phyloP scores from a whole-genome alignment of 1,284 basidiomycete species.

The Thecaphora thlaspeos region DNA sequence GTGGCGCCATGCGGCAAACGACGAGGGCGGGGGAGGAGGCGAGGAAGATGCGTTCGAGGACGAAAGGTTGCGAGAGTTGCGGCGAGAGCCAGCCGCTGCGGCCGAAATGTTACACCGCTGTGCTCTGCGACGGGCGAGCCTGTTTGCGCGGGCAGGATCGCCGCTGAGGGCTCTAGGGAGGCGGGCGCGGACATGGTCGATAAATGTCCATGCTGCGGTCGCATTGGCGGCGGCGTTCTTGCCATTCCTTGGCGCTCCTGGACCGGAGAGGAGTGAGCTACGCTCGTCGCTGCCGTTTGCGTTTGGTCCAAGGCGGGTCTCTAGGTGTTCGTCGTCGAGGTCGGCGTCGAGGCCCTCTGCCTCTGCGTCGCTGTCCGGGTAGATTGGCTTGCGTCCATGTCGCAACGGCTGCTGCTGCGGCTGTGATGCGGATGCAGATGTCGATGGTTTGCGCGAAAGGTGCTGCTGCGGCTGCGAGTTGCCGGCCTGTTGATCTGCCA shows the following conservation, averaged over 20 bases:
- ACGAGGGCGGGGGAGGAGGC: conserved; percentile 1
- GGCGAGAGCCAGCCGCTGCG: conserved; percentile 8
- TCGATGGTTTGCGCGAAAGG: conserved; percentile 2
- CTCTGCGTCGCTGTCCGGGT: conserved; percentile 36
- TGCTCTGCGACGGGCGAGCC: conserved; percentile 18
- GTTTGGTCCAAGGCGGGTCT: conserved; percentile 15
- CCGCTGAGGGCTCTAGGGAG: conserved; percentile 4
- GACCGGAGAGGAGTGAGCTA: conserved; percentile 18
- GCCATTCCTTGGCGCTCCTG: conserved; percentile 6
- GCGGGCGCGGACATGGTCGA: neutral
- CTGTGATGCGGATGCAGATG: too few species aligned
- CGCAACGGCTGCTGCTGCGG: conserved; percentile 30
- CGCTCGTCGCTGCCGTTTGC: conserved; percentile 24
- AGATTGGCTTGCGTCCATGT: conserved; percentile 38
- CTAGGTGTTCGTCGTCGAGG: conserved; percentile 39
- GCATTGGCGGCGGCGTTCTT: conserved; percentile 2
- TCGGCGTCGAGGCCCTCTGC: conserved; percentile 36
- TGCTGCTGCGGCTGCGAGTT: neutral
- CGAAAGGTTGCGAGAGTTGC: conserved; percentile 25
- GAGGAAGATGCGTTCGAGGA: conserved; percentile 4
- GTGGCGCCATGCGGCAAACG: conserved; percentile 29
- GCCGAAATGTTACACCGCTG: conserved; percentile 10
- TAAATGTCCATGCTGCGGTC: conserved; percentile 14
- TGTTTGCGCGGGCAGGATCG: conserved; percentile 26
- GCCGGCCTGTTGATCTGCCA: too few species aligned